Evolutionary conservation across 345 rosid genomes (phyloP).

Genomic region (Fremontodendron californicum): DNA sequence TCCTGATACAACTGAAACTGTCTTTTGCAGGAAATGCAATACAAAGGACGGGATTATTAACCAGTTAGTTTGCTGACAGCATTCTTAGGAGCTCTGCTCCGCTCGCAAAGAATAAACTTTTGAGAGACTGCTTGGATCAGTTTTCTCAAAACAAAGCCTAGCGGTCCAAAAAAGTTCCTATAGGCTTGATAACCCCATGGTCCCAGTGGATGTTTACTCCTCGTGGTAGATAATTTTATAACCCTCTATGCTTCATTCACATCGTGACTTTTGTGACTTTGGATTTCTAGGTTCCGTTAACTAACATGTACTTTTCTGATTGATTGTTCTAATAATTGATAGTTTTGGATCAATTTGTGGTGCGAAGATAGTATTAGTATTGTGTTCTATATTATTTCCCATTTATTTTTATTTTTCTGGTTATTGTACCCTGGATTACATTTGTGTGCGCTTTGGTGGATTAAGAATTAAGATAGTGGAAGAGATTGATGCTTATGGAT

Average conservation of each 20-base stretch:
- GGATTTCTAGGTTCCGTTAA: neutral
- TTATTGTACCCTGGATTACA: no score
- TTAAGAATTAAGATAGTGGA: neutral
- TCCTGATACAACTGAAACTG: neutral
- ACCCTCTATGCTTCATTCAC: no score
- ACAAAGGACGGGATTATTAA: conserved; percentile 57
- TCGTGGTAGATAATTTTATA: no score
- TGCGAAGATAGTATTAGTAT: neutral
- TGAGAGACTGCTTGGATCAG: neutral
- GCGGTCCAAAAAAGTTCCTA: neutral
- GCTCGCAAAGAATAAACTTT: conserved; percentile 22
- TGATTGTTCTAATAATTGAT: neutral
- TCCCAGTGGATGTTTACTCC: neutral
- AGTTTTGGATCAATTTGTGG: neutral
- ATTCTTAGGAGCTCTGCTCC: conserved; percentile 19
- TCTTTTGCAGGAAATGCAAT: conserved; percentile 54
- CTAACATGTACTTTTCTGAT: neutral
- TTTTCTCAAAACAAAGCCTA: neutral
- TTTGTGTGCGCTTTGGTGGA: no score
- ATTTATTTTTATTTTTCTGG: no score
- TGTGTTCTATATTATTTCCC: neutral
- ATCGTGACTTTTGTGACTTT: neutral
- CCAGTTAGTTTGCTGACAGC: conserved; percentile 6
- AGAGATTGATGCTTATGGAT: neutral
- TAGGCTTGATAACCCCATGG: neutral